Base-by-base conservation (phyloP, 169 alveolate genomes). In the Plasmodium cynomolgi region DNA sequence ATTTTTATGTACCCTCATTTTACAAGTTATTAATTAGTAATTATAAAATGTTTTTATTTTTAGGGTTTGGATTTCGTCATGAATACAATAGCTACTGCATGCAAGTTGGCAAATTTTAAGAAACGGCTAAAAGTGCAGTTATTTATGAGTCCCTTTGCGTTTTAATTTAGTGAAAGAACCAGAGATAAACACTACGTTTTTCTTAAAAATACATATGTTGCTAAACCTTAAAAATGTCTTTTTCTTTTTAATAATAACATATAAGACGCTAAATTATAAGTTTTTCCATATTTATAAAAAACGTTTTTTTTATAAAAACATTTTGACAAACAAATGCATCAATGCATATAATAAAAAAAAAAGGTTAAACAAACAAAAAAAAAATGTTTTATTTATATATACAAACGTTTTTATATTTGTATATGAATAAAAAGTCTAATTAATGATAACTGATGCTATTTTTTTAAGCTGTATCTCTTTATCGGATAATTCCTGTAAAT, bases 281-380 rank as follows among this genome's bases (percentile, higher is more conserved):
- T 75, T 86, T 77, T n/a, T 79, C 84, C 85, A 86, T 74, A 86
- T 54, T 23, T 86, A 29, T 20, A 71, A 41, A 50, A 29, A 84
- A 58, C 31, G 71, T 83, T 83, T 74, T 29, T 86, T 86, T 86
- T 34, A 71, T 77, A 75, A 77, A 86, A 41, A 75, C 79, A 75
- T 77, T 75, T 86, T 86, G 93, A 86, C 93, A 86, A 86, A 86
- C 81, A 86, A 86, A 86, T 86, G 93, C 93, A 86, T 86, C 93
- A 86, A 86, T 86, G 93, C 93, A 86, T 86, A 77, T 75, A 23
- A 41, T 26, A 39, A 73, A 86, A 86, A 86, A 50, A 68, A 68
- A 75, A n/a, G 29, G 68, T 37, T 23, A 71, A 37, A 26, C 39
- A 29, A 34, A 84, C 37, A 68, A 84, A 84, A 84, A 86, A 77